Base-by-base conservation (phyloP, 2,329 filamentous ascomycete species). In the Clonostachys chloroleuca region DNA sequence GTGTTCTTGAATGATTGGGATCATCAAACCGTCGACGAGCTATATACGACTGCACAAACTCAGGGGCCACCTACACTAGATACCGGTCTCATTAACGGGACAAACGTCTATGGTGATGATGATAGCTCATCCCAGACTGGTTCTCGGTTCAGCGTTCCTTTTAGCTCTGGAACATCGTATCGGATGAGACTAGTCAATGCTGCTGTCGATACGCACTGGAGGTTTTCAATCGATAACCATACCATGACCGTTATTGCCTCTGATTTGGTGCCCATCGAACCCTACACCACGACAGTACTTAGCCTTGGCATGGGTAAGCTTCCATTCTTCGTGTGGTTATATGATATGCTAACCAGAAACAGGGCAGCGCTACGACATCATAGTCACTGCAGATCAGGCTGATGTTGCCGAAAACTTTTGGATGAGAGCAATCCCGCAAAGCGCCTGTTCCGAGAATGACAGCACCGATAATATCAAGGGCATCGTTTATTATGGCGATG, bases 1-100 rank as follows among this genome's bases (percentile, higher is more conserved):
- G 54, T 86, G 2, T 69, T 82, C 24, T 57, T 86, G 6, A 76
- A 72, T 14, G 83, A 86, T 54, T 85, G 80, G 78, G 73, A 73
- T 52, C 75, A 80, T 50, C 46, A 54, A 36, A 72, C 69, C 0
- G 64, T 67, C 3, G 70, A 72, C 45, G 52, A 67, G 44, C 56
- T 74, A 2, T 66, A 62, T 39, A 39, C 47, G 5, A 4, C 43
- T 10, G 62, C 60, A 30, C 51, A 61, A 49, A 52, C 49, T 12
- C 44, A 13, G 34, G 64, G 61, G 5, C 67, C 70, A 2, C 69
- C 69, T 0, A 52, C 51, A 0, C 53, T 75, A 0, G 65, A 74
- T 17, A 81, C 68, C 62, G 68, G 70, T 1, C 66, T 73, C 9
- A 69, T 73, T 48, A 73, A 73, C 54, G 70, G 70, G 10, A 72